Conservation (phyloP, 768 basidiomycete genomes). For the Chalciporus sphaerocephalus region DNA sequence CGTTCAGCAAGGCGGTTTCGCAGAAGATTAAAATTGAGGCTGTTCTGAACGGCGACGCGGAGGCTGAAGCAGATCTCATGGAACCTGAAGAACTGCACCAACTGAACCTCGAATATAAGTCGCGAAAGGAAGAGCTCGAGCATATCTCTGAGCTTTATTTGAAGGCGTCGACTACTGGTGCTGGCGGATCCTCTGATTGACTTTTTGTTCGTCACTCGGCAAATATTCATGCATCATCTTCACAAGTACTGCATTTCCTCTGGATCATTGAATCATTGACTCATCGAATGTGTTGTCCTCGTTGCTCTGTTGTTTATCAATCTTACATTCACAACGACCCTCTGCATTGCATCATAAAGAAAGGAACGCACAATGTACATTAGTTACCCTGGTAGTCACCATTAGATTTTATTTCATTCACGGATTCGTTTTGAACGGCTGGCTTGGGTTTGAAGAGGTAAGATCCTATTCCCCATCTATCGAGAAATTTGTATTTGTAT, state of each 20-base stretch:
- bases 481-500: neutral
- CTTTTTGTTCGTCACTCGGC: neutral
- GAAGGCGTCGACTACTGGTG: constrained; percentile 11
- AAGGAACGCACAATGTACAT: constrained; percentile 4
- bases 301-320: neutral
- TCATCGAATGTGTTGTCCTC: neutral
- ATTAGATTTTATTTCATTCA: neutral
- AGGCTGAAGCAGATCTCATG: constrained; percentile 51
- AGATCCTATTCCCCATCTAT: constrained; percentile 55
- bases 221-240: too few relatives aligned
- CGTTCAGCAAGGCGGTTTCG: constrained; percentile 43
- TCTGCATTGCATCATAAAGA: neutral
- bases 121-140: constrained; percentile 51
- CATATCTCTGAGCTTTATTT: constrained; percentile 41
- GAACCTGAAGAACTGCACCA: constrained; percentile 48
- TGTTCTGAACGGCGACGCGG: constrained; percentile 52
- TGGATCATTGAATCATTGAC: neutral
- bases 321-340: neutral
- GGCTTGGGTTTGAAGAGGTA: constrained; percentile 45
- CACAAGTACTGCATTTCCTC: too few relatives aligned
- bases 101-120: constrained; percentile 42
- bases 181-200: constrained; percentile 15
- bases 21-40: constrained; percentile 52
- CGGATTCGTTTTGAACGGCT: neutral
- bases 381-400: neutral